These are phyloP conservation scores for Pulveroboletus ravenelii DNA, from an alignment of 768 basidiomycete species.

Conservation along the genomic window DNA sequence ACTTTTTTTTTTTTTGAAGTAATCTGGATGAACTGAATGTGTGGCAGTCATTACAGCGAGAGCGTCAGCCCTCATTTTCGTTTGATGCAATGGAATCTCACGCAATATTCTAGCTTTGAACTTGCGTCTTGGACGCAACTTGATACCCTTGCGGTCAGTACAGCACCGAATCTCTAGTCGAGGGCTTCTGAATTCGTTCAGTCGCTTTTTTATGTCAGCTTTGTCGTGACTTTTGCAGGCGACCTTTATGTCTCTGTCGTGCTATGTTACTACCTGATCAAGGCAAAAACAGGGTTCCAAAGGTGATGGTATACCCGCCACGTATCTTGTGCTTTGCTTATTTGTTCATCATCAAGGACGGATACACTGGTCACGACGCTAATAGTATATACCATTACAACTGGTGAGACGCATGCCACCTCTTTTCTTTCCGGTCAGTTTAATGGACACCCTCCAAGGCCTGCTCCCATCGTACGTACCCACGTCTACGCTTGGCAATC, in stretches of 20 bases:
- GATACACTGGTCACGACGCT: constrained; percentile 46
- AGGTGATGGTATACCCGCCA: constrained; percentile 29
- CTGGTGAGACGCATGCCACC: constrained; percentile 33
- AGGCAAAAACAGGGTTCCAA: constrained; percentile 47
- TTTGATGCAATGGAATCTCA: not conserved
- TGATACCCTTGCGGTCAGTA: constrained; percentile 35
- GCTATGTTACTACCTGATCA: constrained; percentile 45
- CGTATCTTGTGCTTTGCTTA: not conserved
- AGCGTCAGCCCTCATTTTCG: constrained; percentile 35
- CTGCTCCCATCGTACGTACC: constrained; percentile 33
- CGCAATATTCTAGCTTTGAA: constrained; percentile 32
- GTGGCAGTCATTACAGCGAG: constrained; percentile 48
- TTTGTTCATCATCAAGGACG: constrained; percentile 34
- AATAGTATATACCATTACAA: constrained; percentile 51
- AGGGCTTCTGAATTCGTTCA: constrained; percentile 15
- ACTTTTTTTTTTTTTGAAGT: not conserved
- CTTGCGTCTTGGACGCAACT: constrained; percentile 36
- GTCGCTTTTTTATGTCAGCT: constrained; percentile 49
- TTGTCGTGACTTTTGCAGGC: constrained; percentile 44
- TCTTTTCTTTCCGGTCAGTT: constrained; percentile 11
- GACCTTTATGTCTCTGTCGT: constrained; percentile 49
- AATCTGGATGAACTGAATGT: not conserved
- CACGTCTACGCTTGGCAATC: not conserved
- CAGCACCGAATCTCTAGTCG: not conserved
- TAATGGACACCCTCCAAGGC: constrained; percentile 32